Evolutionary conservation across 1,139 yeast species (phyloP), one percentile per base, ranked within the genome.

Genomic region (Candida sp.): DNA sequence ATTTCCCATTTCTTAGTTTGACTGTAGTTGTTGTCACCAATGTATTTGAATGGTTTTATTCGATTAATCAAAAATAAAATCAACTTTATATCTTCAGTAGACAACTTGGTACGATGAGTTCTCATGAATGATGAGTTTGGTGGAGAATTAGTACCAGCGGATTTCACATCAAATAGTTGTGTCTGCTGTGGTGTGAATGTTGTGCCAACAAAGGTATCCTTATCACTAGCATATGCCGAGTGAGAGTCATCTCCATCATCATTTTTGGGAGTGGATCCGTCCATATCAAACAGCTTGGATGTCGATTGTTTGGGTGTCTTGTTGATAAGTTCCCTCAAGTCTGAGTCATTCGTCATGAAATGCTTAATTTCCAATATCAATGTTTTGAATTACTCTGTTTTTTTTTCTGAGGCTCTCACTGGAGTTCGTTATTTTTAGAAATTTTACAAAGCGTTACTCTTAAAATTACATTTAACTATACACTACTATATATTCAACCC

Each of bases 1-100:
- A 59, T 40, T 44, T 63, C 66, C 74, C 74, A 68, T 46, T 68
- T 68, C 41, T 58, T 61, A 2, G 70, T 65, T 49, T 68, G 73
- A 37, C 61, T 57, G 22, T 63, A 46, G 6, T 61, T 52, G 27
- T 69, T 53, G 46, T 68, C 68, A 2, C 74, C 74, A 32, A 68
- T 60, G 44, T 67, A 68, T 44, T 68, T 68, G 50, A 68, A 68
- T 4, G 74, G 74, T 45, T 66, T 67, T 22, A 66, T 56, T 23
- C 59, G 53, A 12, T 63, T 56, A 9, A 67, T 66, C 35, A 68
- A 54, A 43, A 56, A 64, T 12, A 68, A 52, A 5, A 68, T 65
- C 15, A 68, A 50, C 43, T 55, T 55, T 12, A 68, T 61, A 45
- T 68, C 73, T 35, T 55, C 54, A 12, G 51, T 42, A 2, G 66